A percentile compares a stretch with the other conserved stretches of the same genome.
These are phyloP conservation scores for Carex pumila DNA, from an alignment of 176 grass and related monocot genomes.

Conservation along the genomic window DNA sequence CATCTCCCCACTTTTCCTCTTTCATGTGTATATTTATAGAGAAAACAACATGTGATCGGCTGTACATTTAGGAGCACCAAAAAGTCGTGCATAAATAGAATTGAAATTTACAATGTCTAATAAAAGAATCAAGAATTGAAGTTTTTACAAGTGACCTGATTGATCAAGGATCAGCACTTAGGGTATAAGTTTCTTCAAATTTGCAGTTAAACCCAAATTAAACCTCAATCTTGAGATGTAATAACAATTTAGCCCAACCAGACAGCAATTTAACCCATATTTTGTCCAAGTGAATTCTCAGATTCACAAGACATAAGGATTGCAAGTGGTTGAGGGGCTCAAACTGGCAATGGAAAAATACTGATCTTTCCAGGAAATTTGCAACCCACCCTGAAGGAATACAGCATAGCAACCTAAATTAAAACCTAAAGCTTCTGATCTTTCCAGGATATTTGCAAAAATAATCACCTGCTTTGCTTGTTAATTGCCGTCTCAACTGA, in stretches of 20 bases:
- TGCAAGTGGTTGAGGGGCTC: not conserved
- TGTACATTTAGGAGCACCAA: conserved; percentile 33
- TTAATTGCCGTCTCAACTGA: conserved; percentile 62
- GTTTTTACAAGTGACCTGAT: not conserved
- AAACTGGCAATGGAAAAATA: not conserved
- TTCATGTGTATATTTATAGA: conserved; percentile 88
- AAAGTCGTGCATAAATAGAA: not conserved
- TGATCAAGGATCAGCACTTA: not conserved
- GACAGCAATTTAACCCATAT: not conserved
- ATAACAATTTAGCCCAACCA: not conserved
- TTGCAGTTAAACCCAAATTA: not conserved
- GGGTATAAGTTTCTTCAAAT: not conserved
- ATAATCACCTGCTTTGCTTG: conserved; percentile 83
- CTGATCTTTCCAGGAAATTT: not conserved
- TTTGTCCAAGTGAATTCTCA: not conserved
- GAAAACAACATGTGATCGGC: conserved; percentile 81
- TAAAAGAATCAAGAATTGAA: not conserved
- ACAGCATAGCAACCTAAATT: not conserved
- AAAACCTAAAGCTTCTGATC: not conserved
- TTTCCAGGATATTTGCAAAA: conserved; percentile 13
- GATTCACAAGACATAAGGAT: not conserved
- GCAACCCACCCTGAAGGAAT: not conserved
- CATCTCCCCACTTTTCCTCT: conserved; percentile 44
- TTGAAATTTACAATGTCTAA: not conserved
- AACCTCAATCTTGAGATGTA: not conserved